Base-by-base conservation (phyloP, 2,329 filamentous ascomycete species). In the Grosmannia clavigera region DNA sequence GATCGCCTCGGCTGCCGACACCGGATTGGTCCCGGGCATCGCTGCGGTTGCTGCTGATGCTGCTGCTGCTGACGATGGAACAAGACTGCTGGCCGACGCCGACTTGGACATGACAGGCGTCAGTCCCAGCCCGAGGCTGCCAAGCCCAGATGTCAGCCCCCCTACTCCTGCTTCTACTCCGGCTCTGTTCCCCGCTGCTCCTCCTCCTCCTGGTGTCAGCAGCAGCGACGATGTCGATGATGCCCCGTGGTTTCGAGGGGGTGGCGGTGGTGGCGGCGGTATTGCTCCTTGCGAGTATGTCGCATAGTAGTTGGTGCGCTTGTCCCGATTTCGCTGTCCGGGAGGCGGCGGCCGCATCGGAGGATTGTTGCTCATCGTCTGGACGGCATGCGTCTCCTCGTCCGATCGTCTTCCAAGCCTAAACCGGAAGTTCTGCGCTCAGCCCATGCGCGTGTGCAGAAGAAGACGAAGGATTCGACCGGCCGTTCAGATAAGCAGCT, bases 1-100 rank as follows among this genome's bases (percentile, higher is more conserved):
- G 71, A 85, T 83, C 54, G 82, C 82, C 68, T 85, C 82, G 0
- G 82, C 80, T 25, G 80, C 81, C 43, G 80, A 80, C 31, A 77
- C 75, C 29, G 55, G 60, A 38, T 48, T 56, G 40, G 46, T 3
- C 14, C 27, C n/a, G 4, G 31, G 38, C 25, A 35, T 35, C 33
- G 33, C 33, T 35, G 33, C 9, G 2, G 33, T 2, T 35, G 33
- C 6, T 7, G 33, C 5, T 10, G 33, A 2, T 7, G 31, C 31
- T 31, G 31, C 31, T 31, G 33, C 33, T 35, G 33, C 2, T 35
- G 33, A 5, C 2, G 33, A 9, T 9, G 33, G 9, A 5, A 35
- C 33, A 35, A 35, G 33, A 35, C 33, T 35, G 33, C 5, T 35
- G 33, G 38, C 14, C 38, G 38, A 14, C 38, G 38, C 38, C 12